phyloP scores from a whole-genome alignment of 768 basidiomycete species.

The Pulveroboletus sp. region DNA sequence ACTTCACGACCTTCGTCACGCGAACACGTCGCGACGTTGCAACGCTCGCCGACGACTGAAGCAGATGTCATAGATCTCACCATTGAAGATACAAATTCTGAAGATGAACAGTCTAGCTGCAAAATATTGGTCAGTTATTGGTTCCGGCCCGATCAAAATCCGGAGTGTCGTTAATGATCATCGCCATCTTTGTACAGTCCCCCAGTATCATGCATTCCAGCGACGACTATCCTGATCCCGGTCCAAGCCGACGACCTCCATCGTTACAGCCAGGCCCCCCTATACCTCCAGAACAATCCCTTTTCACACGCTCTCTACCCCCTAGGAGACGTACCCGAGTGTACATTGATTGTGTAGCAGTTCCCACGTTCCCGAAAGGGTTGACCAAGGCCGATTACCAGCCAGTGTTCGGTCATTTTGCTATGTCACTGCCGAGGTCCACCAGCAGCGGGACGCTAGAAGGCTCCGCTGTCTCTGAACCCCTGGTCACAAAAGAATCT shows the following conservation, averaged over 20 bases:
- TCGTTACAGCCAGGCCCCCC: slow-evolving; percentile 7
- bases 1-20: slow-evolving; percentile 2
- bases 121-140: slow-evolving; percentile 18
- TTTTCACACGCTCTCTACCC: slow-evolving; percentile 28
- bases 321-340: slow-evolving; percentile 7
- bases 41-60: neutral
- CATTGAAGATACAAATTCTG: slow-evolving; percentile 22
- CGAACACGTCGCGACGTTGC: neutral
- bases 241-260: slow-evolving; percentile 1
- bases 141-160: slow-evolving; percentile 1
- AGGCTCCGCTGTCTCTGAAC: neutral
- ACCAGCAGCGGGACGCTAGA: neutral
- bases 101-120: slow-evolving; percentile 12
- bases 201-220: neutral
- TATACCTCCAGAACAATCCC: slow-evolving; percentile 12
- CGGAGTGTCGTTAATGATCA: slow-evolving; percentile 4
- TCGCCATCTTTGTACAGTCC: slow-evolving; percentile 1
- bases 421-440: neutral
- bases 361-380: slow-evolving; percentile 21
- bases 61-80: slow-evolving; percentile 22
- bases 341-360: slow-evolving; percentile 16
- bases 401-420: neutral
- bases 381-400: slow-evolving; percentile 19
- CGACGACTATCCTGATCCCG: neutral
- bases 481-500: neutral